Evolutionary conservation across 2,329 filamentous ascomycete species (phyloP), one percentile per base, ranked within the genome.

Genomic region (Microsporum canis): DNA sequence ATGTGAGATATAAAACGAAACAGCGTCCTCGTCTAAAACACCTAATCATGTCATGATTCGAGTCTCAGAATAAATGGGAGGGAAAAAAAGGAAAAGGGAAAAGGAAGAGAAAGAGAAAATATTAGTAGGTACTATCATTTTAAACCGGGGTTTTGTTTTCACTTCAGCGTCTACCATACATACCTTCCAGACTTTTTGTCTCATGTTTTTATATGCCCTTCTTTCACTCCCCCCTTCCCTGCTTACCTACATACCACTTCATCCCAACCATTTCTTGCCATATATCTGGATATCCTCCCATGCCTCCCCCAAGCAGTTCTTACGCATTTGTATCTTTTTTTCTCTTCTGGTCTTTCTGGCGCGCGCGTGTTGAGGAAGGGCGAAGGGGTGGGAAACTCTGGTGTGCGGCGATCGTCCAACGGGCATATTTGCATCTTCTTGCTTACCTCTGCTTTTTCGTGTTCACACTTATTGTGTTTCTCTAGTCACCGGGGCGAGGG

Each of bases 61-160:
- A 29, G 5, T 10, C n/a, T 10, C 43, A 27, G 17, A 10, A 23
- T 17, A 47, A 72, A 59, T 33, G 43, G 49, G 12, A 7, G 17
- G n/a, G 14, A 49, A 65, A 66, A 73, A 72, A 59, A 38, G 43
- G 56, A 23, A 14, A 31, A 23, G n/a, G 10, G 27, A 34, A 29
- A 38, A 47, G 27, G 43, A 41, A 31, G 39, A 12, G 5, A 55
- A 61, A 33, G n/a, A 39, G 29, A 31, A 39, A 58, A 39, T 34
- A 36, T 31, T 31, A 31, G 7, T 58, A 58, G 39, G 56, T 41
- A n/a, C 36, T 39, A 41, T 17, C 39, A n/a, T 58, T 58, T 33
- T 57, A 17, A 27, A 27, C 38, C 38, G 17, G n/a, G n/a, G 39
- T 17, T 58, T 31, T 45, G 38, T 34, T 41, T 38, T 39, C n/a